Evolutionary conservation across 345 rosid species (phyloP).

Genomic region (Chamaenerion angustifolium): DNA sequence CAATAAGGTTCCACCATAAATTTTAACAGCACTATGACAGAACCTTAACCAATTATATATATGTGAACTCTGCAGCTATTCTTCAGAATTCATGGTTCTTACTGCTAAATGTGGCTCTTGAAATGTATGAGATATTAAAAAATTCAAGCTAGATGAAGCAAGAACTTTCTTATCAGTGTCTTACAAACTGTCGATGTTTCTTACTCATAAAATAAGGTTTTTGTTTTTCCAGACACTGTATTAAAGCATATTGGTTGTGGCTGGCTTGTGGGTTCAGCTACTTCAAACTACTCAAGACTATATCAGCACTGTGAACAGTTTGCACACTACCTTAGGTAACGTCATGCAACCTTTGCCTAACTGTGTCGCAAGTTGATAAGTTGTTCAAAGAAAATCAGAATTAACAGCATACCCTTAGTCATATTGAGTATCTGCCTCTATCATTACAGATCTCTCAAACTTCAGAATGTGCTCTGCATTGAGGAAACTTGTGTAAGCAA

Average conservation of each 20-base stretch:
- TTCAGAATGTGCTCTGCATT: conserved; percentile 62
- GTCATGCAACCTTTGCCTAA: background rate
- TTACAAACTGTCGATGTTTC: background rate
- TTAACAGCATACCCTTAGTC: no score
- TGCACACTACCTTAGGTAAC: conserved; percentile 39
- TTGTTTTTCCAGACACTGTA: conserved; percentile 28
- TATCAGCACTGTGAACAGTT: conserved; percentile 53
- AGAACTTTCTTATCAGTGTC: no score
- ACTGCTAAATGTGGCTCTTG: no score
- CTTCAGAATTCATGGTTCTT: no score
- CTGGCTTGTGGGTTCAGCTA: conserved; percentile 16
- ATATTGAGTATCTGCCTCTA: conserved; percentile 1
- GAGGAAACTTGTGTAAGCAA: conserved; percentile 65
- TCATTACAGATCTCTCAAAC: conserved; percentile 60
- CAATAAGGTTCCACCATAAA: no score
- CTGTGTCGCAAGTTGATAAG: no score
- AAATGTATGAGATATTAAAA: no score
- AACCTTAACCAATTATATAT: no score
- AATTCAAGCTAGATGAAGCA: no score
- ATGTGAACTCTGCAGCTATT: no score
- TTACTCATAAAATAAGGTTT: conserved; percentile 1
- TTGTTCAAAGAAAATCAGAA: no score
- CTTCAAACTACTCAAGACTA: conserved; percentile 29
- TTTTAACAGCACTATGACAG: no score
- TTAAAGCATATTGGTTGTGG: conserved; percentile 40